These are phyloP conservation scores for Amanita jacksonii DNA, from an alignment of 768 basidiomycete genomes.

Conservation along the genomic window DNA sequence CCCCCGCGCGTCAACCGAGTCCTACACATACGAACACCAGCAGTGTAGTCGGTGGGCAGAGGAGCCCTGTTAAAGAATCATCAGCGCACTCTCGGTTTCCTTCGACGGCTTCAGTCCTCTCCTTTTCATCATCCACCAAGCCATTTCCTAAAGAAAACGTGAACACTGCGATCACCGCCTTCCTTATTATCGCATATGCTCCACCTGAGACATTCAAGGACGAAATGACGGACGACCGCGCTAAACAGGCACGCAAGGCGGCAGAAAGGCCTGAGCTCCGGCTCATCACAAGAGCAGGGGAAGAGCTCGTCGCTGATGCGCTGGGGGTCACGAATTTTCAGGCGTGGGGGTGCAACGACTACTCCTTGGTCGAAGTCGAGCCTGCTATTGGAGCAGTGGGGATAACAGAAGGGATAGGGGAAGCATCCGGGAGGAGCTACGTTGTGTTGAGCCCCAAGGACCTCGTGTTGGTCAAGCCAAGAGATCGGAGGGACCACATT, in stretches of 20 bases:
- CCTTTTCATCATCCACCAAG: background rate
- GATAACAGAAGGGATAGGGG: constrained; percentile 17
- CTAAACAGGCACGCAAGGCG: constrained; percentile 68
- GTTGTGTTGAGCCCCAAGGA: constrained; percentile 83
- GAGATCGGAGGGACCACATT: constrained; percentile 87
- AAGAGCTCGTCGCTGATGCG: constrained; percentile 81
- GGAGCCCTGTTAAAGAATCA: background rate
- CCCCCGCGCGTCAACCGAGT: constrained; percentile 11
- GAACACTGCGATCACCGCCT: constrained; percentile 43
- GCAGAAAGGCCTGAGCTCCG: constrained; percentile 92
- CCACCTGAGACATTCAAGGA: constrained; percentile 67
- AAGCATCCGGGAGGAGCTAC: constrained; percentile 43
- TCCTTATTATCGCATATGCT: constrained; percentile 82
- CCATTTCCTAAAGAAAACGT: background rate
- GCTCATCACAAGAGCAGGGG: constrained; percentile 81
- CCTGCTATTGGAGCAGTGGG: constrained; percentile 11
- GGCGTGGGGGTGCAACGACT: constrained; percentile 88
- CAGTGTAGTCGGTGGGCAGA: constrained; percentile 12
- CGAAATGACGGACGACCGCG: constrained; percentile 65
- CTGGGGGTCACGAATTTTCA: constrained; percentile 72
- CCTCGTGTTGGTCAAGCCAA: constrained; percentile 75
- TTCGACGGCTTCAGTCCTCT: constrained; percentile 1
- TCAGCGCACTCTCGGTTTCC: background rate
- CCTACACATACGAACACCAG: constrained; percentile 7
- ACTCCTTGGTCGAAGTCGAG: constrained; percentile 52